Evolutionary conservation across 169 alveolate species (phyloP), one percentile per base, ranked within the genome.

Genomic region (Eimeria zaria): DNA sequence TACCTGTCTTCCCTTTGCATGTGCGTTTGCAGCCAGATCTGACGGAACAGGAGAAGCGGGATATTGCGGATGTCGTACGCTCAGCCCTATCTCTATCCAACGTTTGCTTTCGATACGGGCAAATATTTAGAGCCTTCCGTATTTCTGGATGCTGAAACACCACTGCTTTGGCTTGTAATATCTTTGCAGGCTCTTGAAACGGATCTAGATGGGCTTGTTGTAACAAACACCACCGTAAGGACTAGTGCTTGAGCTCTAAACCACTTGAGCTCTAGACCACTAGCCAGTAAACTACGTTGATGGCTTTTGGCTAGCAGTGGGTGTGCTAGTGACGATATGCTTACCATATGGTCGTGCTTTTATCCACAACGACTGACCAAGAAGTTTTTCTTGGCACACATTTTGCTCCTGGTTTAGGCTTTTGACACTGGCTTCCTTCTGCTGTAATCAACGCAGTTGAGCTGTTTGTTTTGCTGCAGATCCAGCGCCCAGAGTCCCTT

Each of bases 181-280:
- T 78, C 64, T 53, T 41, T 14, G 62, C 96, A 96, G 98, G 98
- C 98, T 30, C 93, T 98, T 27, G 97, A 98, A 74, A 97, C 97
- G 24, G 83, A 91, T 44, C 58, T 98, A 33, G 99, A 98, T 48
- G 99, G 99, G 58, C 98, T 98, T 67, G 96, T 98, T 9, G 98
- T 98, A 27, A 96, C 99, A 20, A 98, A 98, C 95, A 98, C 99
- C 30, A 98, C 99, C 24, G 99, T 97, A 84, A 39, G 98, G 20
- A 55, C n/a, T 83, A 18, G 4, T 4, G n/a, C 39, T 0, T 73
- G 9, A n/a, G 9, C 53, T 18, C 53, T 36, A 39, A 73, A 73
- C 8, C 83, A 8, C 39, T 0, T 73, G 9, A n/a, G 9, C 53
- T 18, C 53, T 36, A 39, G 39, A 73, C 8, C 83, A 20, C 55